These are phyloP conservation scores for Myxozyma vanderwaltii DNA, from an alignment of 805 yeast species.

Conservation along the genomic window DNA sequence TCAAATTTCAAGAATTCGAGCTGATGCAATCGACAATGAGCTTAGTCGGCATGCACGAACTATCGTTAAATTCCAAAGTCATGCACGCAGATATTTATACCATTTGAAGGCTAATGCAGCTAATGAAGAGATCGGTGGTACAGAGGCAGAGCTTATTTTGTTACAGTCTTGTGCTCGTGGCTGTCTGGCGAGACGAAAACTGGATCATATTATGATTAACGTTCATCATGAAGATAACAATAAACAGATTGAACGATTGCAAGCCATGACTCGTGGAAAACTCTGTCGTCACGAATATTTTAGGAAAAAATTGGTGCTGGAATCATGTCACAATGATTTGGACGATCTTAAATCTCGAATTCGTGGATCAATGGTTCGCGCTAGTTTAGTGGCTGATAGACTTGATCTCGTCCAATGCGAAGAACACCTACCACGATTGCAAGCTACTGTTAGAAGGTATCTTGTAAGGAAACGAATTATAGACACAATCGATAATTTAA, in stretches of 20 bases:
- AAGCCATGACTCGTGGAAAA: constrained; percentile 45
- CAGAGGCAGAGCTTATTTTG: constrained; percentile 34
- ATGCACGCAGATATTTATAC: constrained; percentile 42
- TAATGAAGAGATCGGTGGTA: constrained; percentile 42
- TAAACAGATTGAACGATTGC: constrained; percentile 43
- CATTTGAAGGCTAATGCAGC: constrained; percentile 39
- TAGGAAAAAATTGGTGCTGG: background rate
- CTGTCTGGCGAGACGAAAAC: constrained; percentile 37
- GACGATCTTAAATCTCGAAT: constrained; percentile 24
- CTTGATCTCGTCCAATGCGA: constrained; percentile 6
- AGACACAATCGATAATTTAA: constrained; percentile 1
- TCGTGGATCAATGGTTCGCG: constrained; percentile 29
- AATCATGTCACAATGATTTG: constrained; percentile 6
- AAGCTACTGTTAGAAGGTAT: constrained; percentile 26
- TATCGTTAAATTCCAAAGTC: constrained; percentile 42
- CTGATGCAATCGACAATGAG: constrained; percentile 7
- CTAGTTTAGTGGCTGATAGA: background rate
- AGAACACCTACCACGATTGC: constrained; percentile 18
- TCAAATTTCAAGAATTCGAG: constrained; percentile 31
- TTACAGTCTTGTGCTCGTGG: constrained; percentile 45
- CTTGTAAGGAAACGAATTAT: constrained; percentile 11
- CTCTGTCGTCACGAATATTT: background rate
- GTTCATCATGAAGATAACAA: background rate
- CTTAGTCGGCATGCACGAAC: constrained; percentile 17
- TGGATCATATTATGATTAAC: constrained; percentile 12